Evolutionary conservation across 1,284 basidiomycete species (phyloP), one percentile per base, ranked within the genome.

Genomic region (Vanrija pseudolonga): DNA sequence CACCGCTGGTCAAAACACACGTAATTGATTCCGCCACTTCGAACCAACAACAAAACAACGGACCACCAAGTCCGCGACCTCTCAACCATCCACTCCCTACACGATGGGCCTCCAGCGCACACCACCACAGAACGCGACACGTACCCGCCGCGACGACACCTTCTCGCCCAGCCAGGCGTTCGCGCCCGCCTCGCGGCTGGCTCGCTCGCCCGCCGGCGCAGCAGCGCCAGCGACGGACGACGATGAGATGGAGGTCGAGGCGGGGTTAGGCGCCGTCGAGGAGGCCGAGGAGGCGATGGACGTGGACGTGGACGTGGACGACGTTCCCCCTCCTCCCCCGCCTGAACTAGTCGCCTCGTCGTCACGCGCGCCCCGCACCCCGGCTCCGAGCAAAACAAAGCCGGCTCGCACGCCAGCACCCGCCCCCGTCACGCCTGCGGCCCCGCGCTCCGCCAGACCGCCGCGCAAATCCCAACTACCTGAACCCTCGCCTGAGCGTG

Each of bases 31-130:
- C 32, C 32, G 32, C 32, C 32, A 32, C 32, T n/a, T n/a, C 19
- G 4, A 47, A 36, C 9, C 38, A 40, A 40, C 17, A 40, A 18
- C 20, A 46, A 19, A 24, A 39, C 22, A 40, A 17, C 6, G 6
- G 17, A 7, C 32, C 32, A 14, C 14, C 32, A 15, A 32, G n/a
- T n/a, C n/a, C 32, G 14, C 32, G 1, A 19, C 45, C 14, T n/a
- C 9, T 22, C 17, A 4, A 24, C 20, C 37, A 37, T 43, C 47
- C 19, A 28, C 17, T 20, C 36, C 50, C 47, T 18, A 23, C 49
- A 59, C 28, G 36, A 71, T 71, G 69, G 66, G 65, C 18, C 52
- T 71, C 7, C 51, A 57, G 53, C 61, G 69, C 12, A 71, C 69
- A 22, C 69, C 69, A 4, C 69, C 67, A 1, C 56, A 53, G 18